Conservation (phyloP, 2,329 filamentous ascomycete species). For the Leptographium lundbergii region DNA sequence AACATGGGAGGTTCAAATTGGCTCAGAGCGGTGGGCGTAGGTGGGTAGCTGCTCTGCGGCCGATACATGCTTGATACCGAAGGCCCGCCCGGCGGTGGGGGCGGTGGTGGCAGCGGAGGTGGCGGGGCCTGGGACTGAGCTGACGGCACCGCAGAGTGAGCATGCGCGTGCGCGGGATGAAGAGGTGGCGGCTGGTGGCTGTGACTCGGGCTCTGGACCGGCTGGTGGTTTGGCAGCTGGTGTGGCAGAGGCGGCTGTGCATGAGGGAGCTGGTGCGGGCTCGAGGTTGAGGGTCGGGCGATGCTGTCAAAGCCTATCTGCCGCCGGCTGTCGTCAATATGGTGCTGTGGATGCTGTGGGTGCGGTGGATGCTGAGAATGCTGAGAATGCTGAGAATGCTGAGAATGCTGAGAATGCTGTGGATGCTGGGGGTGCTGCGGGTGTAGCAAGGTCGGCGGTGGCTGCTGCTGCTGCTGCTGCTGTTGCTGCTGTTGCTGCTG, state of each 20-base stretch:
- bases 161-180: conserved; percentile 13
- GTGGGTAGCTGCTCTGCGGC: background rate
- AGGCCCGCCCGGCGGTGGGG: background rate
- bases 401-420: background rate
- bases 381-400: background rate
- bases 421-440: background rate
- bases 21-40: background rate
- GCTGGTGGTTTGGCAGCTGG: background rate
- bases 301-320: conserved; percentile 9
- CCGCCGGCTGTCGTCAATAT: conserved; percentile 5
- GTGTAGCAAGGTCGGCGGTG: background rate
- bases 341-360: background rate
- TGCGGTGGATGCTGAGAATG: background rate
- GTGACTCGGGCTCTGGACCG: background rate
- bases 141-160: background rate
- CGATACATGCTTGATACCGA: background rate
- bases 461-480: background rate
- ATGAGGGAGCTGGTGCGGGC: background rate
- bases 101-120: background rate
- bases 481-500: background rate
- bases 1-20: conserved; percentile 7
- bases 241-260: background rate
- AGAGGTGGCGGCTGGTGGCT: background rate
- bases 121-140: background rate
- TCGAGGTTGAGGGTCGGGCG: background rate